Evolutionary conservation across 192 early-diverging fungal species (phyloP), one percentile per base, ranked within the genome.

Genomic region (Coemansia sp.): DNA sequence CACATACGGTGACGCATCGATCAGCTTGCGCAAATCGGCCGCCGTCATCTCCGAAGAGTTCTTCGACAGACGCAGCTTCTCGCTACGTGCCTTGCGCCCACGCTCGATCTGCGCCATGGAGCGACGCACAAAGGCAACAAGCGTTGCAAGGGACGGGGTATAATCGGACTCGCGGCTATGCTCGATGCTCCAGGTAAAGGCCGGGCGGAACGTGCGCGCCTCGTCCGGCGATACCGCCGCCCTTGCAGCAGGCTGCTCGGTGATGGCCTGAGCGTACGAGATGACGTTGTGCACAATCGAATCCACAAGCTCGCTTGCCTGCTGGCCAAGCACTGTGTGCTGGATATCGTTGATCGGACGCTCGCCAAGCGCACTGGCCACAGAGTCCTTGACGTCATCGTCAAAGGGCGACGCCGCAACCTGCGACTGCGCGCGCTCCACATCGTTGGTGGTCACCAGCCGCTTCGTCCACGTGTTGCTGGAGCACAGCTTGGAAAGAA

Each of bases 101-200:
- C 67, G 67, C 29, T 70, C 61, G 33, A 79, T 67, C 45, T 61
- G 77, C n/a, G 61, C 14, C 38, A 74, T 40, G 28, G 77, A 70
- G 33, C 66, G 60, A 19, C 71, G 77, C 34, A 65, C 64, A 70
- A 74, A 70, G 2, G 64, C 50, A 11, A 63, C 62, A 15, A 81
- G 73, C 29, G 73, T 72, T 4, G 79, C 73, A 57, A 75, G 52
- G 28, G 79, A 81, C n/a, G 79, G 79, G 28, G 70, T 64, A 42
- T 72, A 81, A 50, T 81, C 79, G 11, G 73, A 65, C 52, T 81
- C 72, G 30, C 79, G 79, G 38, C 66, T 72, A 52, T 81, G 79
- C 65, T 75, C 79, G 37, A 81, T 71, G 3, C 68, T 41, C 68
- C 79, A 81, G 15, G 79, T 19, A n/a, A 81, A 81, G 3, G 73